Base-by-base conservation (phyloP, 352 stramenopile genomes). In the Aphanomyces stellatus region DNA sequence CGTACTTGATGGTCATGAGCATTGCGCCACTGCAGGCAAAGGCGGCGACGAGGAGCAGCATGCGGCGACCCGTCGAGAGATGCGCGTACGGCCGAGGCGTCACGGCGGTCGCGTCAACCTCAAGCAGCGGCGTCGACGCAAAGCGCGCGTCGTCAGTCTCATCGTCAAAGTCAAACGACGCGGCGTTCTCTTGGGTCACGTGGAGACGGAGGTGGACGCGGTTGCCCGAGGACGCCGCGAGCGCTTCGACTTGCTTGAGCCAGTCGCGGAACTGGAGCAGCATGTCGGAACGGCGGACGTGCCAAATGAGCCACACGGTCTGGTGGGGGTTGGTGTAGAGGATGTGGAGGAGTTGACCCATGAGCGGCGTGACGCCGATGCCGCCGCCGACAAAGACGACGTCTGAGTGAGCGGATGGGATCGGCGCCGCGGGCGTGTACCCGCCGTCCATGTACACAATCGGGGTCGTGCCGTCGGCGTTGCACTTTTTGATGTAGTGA, bases 271-370 rank as follows among this genome's bases (percentile, higher is more conserved):
- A 95, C 84, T 82, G 91, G 42, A 73, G 79, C 25, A 96, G 75
- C 22, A 81, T 88, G 35, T 88, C 71, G 35, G 88, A 76, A 41
- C 90, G 79, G 24, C 82, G 77, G 4, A 79, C 87, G 71, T 82
- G 75, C 84, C 86, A 93, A 73, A 89, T 90, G 53, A 92, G 90
- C 71, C 91, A 90, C 61, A 90, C 71, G 74, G 77, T 84, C 68
- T 89, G 75, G 68, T 89, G 72, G 42, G 88, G 70, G 53, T 91
- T 84, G 51, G 77, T 88, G 5, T 81, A 60, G 24, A 91, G 63
- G 40, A 93, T 90, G 66, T 93, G 81, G 11, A 91, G 69, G 49
- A 97, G 88, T 66, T 96, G 90, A 1, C 80, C 88, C 25, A 78
- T 79, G 25, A 88, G 88, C 1, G 81, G 81, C 31, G 85, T 91